A percentile compares a stretch with the other conserved stretches of the same genome.
These are phyloP conservation scores for Serendipita sp. DNA, from an alignment of 768 basidiomycete genomes.

Conservation along the genomic window DNA sequence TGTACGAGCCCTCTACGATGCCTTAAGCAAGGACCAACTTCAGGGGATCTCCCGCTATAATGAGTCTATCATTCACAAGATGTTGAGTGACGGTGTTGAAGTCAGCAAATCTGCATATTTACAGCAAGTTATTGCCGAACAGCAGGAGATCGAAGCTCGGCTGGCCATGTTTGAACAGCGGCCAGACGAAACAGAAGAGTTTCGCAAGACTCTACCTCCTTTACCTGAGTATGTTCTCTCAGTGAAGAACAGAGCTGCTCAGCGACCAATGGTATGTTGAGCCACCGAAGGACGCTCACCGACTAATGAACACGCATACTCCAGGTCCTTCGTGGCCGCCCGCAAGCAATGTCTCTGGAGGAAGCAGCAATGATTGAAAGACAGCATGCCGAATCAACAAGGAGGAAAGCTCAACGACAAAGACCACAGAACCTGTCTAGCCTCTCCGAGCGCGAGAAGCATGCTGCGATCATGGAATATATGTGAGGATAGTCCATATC, in stretches of 20 bases:
- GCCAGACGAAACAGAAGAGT: background rate
- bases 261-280: background rate
- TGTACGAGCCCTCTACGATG: background rate
- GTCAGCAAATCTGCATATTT: background rate
- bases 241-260: background rate
- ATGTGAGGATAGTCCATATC: background rate
- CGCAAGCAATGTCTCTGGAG: background rate
- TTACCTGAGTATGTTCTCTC: slow-evolving; percentile 1
- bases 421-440: background rate
- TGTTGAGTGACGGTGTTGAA: background rate
- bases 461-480: background rate
- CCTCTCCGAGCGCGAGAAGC: background rate
- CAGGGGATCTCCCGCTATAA: background rate
- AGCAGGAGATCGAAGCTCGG: background rate
- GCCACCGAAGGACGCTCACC: background rate
- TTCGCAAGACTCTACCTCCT: background rate
- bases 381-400: background rate
- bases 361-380: background rate
- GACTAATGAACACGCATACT: background rate
- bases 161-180: background rate
- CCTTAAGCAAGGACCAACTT: background rate
- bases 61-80: background rate
- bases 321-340: background rate
- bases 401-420: background rate
- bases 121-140: background rate